These are phyloP conservation scores for Ophiostoma perfectum DNA, from an alignment of 2,329 filamentous ascomycete genomes.

Conservation along the genomic window DNA sequence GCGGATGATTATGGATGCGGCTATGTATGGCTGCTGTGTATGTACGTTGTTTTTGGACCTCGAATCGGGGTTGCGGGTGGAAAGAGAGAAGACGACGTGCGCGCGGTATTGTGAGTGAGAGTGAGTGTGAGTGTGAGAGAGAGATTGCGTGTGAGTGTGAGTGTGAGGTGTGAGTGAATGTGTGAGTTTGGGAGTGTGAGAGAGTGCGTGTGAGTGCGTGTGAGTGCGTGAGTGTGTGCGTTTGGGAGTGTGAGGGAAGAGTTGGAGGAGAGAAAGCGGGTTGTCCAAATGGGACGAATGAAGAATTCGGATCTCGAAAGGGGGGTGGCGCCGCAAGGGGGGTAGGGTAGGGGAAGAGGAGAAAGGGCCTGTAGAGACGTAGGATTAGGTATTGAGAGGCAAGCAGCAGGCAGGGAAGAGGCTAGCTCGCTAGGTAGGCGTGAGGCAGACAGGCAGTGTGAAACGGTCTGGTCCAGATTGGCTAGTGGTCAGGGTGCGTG, in stretches of 20 bases:
- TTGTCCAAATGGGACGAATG: slow-evolving; percentile 21
- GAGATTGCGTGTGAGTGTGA: background rate
- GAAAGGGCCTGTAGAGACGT: no score
- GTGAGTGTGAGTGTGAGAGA: slow-evolving; percentile 4
- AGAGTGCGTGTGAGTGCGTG: background rate
- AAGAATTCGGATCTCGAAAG: slow-evolving; percentile 21
- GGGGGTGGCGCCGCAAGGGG: slow-evolving; percentile 22
- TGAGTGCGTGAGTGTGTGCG: background rate
- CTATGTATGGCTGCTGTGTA: background rate
- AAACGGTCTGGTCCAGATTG: background rate
- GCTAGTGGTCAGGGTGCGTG: background rate
- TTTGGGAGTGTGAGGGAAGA: slow-evolving; percentile 6
- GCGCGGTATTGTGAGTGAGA: background rate
- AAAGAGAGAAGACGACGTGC: background rate
- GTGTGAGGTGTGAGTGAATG: background rate
- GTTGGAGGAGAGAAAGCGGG: slow-evolving; percentile 9
- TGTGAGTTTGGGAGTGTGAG: background rate
- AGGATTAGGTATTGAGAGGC: no score
- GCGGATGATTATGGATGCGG: background rate
- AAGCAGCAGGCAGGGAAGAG: slow-evolving; percentile 13
- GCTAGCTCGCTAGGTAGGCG: slow-evolving; percentile 3
- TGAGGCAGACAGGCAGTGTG: slow-evolving; percentile 7
- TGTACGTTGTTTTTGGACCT: background rate
- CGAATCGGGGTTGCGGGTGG: background rate
- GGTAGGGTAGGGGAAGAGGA: background rate